Conservation (phyloP, 139 green algal species). For the Bryopsis sp. region DNA sequence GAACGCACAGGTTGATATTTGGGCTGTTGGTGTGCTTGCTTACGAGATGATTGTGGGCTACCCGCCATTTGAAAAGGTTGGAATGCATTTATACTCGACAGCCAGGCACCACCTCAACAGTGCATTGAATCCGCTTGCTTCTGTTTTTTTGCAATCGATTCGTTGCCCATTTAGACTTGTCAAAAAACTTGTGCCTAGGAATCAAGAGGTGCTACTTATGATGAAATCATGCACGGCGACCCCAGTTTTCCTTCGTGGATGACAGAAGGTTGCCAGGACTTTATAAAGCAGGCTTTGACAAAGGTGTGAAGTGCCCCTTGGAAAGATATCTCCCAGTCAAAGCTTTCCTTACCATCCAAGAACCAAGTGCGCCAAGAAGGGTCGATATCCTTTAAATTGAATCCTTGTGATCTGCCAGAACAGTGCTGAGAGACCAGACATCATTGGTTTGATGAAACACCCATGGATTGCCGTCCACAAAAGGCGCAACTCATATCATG, state of each 20-base stretch:
- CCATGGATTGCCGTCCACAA: background rate
- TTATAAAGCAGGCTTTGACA: slow-evolving; percentile 8
- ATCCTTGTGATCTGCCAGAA: background rate
- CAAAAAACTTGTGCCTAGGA: slow-evolving; percentile 1
- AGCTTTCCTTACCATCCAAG: background rate
- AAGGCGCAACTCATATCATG: no score
- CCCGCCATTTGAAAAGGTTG: slow-evolving; percentile 52
- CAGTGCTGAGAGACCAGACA: background rate
- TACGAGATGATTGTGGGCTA: slow-evolving; percentile 49
- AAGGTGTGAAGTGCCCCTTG: background rate
- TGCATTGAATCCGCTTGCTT: background rate
- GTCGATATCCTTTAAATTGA: background rate
- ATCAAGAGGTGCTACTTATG: slow-evolving; percentile 9
- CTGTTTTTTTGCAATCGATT: background rate
- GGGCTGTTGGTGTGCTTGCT: slow-evolving; percentile 51
- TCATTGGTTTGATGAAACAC: background rate
- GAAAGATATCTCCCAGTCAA: background rate
- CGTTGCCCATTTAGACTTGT: background rate
- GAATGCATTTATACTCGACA: background rate
- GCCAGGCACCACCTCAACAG: background rate
- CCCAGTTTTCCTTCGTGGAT: slow-evolving; percentile 14
- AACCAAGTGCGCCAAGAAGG: background rate
- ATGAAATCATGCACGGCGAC: slow-evolving; percentile 15
- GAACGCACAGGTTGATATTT: slow-evolving; percentile 36
- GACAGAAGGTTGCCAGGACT: background rate